Evolutionary conservation across 768 basidiomycete species (phyloP).

Genomic region (Ramaria sp.): DNA sequence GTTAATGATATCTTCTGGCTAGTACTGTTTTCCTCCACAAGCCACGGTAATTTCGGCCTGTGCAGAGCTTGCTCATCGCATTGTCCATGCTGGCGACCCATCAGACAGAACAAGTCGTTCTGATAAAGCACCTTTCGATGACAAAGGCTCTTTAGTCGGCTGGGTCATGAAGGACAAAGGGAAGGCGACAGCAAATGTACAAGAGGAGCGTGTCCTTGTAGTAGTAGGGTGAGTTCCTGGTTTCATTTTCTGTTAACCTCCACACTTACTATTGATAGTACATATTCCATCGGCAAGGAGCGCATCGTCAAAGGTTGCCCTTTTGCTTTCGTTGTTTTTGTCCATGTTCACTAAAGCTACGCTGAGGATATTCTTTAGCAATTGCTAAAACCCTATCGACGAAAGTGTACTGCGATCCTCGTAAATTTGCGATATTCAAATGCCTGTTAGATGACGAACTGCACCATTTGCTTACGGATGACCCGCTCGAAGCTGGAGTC

Average conservation of each 20-base stretch:
- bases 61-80: slow-evolving; percentile 61
- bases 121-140: not conserved
- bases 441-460: slow-evolving; percentile 83
- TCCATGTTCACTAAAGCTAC: too few relatives aligned
- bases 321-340: not conserved
- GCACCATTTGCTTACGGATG: slow-evolving; percentile 59
- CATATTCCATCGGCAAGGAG: slow-evolving; percentile 97
- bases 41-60: slow-evolving; percentile 91
- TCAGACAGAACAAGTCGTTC: slow-evolving; percentile 14
- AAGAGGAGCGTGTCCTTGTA: slow-evolving; percentile 33
- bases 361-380: slow-evolving; percentile 30
- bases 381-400: slow-evolving; percentile 72
- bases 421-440: slow-evolving; percentile 72
- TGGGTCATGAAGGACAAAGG: slow-evolving; percentile 33
- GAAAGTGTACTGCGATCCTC: slow-evolving; percentile 82
- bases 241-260: not conserved
- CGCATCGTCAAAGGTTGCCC: slow-evolving; percentile 88
- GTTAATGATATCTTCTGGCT: slow-evolving; percentile 8
- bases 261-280: slow-evolving; percentile 32
- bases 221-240: slow-evolving; percentile 52
- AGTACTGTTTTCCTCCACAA: slow-evolving; percentile 95
- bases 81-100: slow-evolving; percentile 32
- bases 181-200: slow-evolving; percentile 14
- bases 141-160: slow-evolving; percentile 30
- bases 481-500: slow-evolving; percentile 69